Evolutionary conservation across 2,329 filamentous ascomycete genomes (phyloP).

Genomic region (Aureobasidium sp.): DNA sequence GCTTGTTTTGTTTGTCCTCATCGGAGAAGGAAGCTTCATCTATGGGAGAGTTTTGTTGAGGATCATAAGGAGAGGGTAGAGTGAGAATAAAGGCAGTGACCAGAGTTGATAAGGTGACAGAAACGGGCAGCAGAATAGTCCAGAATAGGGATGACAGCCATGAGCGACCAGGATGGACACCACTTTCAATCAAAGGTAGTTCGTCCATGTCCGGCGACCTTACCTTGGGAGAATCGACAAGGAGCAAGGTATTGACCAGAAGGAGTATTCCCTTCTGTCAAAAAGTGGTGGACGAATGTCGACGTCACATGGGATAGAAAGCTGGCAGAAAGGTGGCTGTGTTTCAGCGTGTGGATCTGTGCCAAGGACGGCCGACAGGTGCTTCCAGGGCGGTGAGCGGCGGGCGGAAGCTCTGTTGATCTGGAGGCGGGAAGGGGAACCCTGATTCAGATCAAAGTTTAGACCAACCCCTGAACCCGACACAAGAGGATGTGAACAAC

Average conservation of each 20-base stretch:
- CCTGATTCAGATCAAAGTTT: slow-evolving; percentile 9
- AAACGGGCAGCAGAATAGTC: slow-evolving; percentile 35
- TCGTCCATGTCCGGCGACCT: neutral
- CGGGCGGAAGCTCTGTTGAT: neutral
- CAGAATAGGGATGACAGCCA: slow-evolving; percentile 19
- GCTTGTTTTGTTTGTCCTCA: slow-evolving; percentile 22
- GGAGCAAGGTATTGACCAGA: no score
- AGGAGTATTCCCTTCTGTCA: no score
- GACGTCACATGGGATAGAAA: slow-evolving; percentile 1
- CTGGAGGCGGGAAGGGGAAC: slow-evolving; percentile 3
- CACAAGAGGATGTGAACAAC: neutral
- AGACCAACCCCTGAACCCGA: slow-evolving; percentile 8
- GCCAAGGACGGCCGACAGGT: neutral
- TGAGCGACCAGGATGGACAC: neutral
- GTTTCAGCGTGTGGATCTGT: neutral
- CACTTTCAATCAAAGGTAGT: neutral
- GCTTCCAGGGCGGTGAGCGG: neutral
- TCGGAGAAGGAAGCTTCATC: slow-evolving; percentile 26
- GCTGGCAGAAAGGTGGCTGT: slow-evolving; percentile 3
- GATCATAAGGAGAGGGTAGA: slow-evolving; percentile 47
- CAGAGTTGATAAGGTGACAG: slow-evolving; percentile 33
- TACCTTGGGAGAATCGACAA: neutral
- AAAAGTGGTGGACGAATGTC: neutral
- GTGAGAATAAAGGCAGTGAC: slow-evolving; percentile 47
- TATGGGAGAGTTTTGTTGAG: slow-evolving; percentile 27